Evolutionary conservation across 2,329 filamentous ascomycete species (phyloP).

Genomic region (Cladophialophora carrionii): DNA sequence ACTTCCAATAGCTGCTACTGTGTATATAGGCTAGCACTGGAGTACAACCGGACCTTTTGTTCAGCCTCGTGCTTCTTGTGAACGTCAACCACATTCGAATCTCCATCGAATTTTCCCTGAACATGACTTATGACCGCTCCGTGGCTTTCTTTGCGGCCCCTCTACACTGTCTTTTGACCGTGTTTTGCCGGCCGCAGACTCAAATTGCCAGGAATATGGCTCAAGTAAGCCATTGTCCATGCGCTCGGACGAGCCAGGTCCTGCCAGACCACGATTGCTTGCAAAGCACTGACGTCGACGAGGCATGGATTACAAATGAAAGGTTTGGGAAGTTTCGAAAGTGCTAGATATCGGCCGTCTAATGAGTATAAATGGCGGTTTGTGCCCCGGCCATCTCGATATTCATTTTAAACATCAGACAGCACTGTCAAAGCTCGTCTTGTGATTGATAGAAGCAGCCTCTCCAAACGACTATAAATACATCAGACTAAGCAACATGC

Average conservation of each 20-base stretch:
- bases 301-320: constrained; percentile 7
- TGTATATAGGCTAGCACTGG: background rate
- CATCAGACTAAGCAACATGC: constrained; percentile 22
- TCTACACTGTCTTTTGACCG: background rate
- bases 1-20: background rate
- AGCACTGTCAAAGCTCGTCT: background rate
- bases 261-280: background rate
- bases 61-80: background rate
- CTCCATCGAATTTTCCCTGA: background rate
- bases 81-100: background rate
- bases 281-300: background rate
- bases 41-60: background rate
- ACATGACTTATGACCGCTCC: background rate
- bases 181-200: background rate
- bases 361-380: constrained; percentile 1
- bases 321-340: background rate
- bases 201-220: background rate
- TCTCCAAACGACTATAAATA: background rate
- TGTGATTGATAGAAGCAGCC: background rate
- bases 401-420: background rate
- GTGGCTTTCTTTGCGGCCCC: background rate
- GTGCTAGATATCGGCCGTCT: background rate
- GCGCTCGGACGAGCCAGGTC: constrained; percentile 9
- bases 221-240: constrained; percentile 18
- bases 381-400: background rate